Percentiles rank a stretch among this genome's conserved stretches.
Evolutionary conservation across 2,329 filamentous ascomycete genomes (phyloP).

Genomic region (Tolypocladium pustulatum): DNA sequence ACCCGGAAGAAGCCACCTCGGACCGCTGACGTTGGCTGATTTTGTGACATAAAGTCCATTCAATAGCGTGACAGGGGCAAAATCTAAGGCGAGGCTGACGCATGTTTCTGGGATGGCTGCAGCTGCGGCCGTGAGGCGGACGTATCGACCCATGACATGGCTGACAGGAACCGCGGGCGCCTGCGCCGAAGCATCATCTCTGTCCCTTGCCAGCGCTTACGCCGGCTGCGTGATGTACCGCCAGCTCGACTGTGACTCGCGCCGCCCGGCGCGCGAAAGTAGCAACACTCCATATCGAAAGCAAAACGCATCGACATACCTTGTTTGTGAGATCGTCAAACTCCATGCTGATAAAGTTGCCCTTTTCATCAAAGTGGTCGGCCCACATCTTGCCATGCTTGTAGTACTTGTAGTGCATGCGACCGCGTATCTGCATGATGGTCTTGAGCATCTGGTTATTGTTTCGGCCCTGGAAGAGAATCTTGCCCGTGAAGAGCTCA

Average conservation of each 20-base stretch:
- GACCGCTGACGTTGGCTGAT: neutral
- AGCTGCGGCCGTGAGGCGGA: neutral
- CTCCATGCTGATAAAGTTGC: slow-evolving; percentile 78
- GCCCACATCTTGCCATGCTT: slow-evolving; percentile 68
- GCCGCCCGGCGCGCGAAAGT: neutral
- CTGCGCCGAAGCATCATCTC: neutral
- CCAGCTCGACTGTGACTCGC: neutral
- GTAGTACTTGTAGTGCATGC: slow-evolving; percentile 80
- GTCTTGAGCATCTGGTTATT: slow-evolving; percentile 98
- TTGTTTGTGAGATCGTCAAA: slow-evolving; percentile 81
- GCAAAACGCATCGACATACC: slow-evolving; percentile 32
- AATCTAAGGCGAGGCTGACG: neutral
- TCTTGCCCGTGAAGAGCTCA: slow-evolving; percentile 95
- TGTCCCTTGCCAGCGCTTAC: neutral
- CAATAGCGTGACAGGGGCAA: neutral
- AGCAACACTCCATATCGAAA: neutral
- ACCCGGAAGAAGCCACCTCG: neutral
- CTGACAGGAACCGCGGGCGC: neutral
- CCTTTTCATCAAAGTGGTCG: slow-evolving; percentile 74
- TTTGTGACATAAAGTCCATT: neutral
- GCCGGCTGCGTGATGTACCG: neutral
- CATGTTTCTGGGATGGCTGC: neutral
- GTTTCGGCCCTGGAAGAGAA: slow-evolving; percentile 85
- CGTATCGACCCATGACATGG: neutral
- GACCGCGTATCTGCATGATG: slow-evolving; percentile 93